Base-by-base conservation (phyloP, 2,329 filamentous ascomycete species). In the Achaetomium macrosporum region DNA sequence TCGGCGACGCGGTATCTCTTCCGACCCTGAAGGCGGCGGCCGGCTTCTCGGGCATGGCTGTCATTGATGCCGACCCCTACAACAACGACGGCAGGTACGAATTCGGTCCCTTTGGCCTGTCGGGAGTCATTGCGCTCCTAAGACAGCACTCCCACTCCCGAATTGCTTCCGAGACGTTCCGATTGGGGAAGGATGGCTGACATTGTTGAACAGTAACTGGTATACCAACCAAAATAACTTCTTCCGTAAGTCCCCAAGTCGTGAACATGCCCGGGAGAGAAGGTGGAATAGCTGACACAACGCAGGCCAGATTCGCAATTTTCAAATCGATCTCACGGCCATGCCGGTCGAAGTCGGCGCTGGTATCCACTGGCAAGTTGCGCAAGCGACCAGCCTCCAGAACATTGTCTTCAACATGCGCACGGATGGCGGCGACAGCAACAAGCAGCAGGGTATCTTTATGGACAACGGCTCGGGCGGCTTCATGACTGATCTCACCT, bases 41-140 rank as follows among this genome's bases (percentile, higher is more conserved):
- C 41, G 74, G 76, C 62, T 99, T 97, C 65, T 60, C 75, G 2
- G 93, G 92, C 43, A 95, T 96, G 74, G 91, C 87, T 41, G 80
- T 97, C 49, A 87, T 99, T 60, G 91, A 96, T 66, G 78, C 88
- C 2, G 85, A 97, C 64, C 91, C 91, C 0, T 97, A 97, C 69
- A 79, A 81, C 37, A 67, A 79, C 47, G 72, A 73, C 1, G 87
- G 87, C 40, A 71, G n/a, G n/a, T n/a, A n/a, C n/a, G n/a, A n/a
- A n/a, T n/a, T n/a, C n/a, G n/a, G n/a, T n/a, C n/a, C n/a, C n/a
- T n/a, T n/a, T n/a, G n/a, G n/a, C n/a, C n/a, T n/a, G n/a, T n/a
- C n/a, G n/a, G n/a, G n/a, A n/a, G n/a, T n/a, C n/a, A n/a, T n/a
- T n/a, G n/a, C n/a, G n/a, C n/a, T n/a, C n/a, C n/a, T n/a, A n/a